Base-by-base conservation (phyloP, 768 basidiomycete species). In the Suillus cothurnatus region DNA sequence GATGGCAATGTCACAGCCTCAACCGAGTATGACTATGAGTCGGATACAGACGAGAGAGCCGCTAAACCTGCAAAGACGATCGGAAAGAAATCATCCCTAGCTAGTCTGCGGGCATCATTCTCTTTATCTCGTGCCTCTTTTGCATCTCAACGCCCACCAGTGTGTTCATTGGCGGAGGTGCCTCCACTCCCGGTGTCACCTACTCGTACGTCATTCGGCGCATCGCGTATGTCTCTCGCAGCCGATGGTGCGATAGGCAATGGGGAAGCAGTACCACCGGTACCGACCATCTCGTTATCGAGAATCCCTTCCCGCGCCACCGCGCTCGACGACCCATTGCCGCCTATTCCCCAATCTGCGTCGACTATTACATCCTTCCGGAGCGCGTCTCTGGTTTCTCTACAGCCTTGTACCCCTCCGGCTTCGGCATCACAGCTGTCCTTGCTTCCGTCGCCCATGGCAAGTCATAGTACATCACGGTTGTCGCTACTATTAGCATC, bases 281-380 rank as follows among this genome's bases (percentile, higher is more conserved):
- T 62, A 14, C 41, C 70, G 14, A 69, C 39, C 43, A 5, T 55
- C 3, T 43, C 71, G 8, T 66, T 72, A 31, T 74, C 74, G 3
- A 72, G 31, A 36, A 64, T 76, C 26, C 62, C 76, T 2, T 73
- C 76, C 1, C 65, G 71, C 32, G 62, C 61, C 4, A 73, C 68
- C 23, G 1, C 65, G 1, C 11, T 65, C 4, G 63, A 67, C 31
- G 8, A 50, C 1, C 9, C 43, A 0, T 49, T 76, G 12, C 76
- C 76, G 8, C 72, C 75, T 1, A 71, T 76, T 15, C 76, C 75
- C 39, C 71, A 70, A 26, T 75, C 76, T 8, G 75, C 75, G 1
- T 75, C 69, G 11, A 69, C 73, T 4, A 34, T 73, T 41, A 70
- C 69, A 0, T 67, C 76, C 31, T 32, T 32, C 31, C 2, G 31